A percentile compares a stretch with the other conserved stretches of the same genome.
These are phyloP conservation scores for Anisodus tanguticus DNA, from an alignment of 257 asterid species.

Conservation along the genomic window DNA sequence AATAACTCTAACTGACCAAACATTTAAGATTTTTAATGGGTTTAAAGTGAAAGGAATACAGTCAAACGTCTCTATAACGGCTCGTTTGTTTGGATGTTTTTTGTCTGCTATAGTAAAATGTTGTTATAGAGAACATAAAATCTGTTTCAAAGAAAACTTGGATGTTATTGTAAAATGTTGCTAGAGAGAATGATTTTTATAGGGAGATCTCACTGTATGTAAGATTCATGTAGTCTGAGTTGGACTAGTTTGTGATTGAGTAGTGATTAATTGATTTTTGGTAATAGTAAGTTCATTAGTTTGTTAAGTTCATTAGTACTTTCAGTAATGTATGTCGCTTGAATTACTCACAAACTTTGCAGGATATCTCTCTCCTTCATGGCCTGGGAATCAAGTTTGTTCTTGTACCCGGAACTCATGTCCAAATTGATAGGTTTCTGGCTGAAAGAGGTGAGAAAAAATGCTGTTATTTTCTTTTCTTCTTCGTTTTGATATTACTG, in stretches of 20 bases:
- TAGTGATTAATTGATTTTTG: conserved; percentile 1
- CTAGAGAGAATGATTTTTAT: no score
- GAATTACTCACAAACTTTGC: conserved; percentile 20
- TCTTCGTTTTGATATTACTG: conserved; percentile 14
- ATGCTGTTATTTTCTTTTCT: conserved; percentile 1
- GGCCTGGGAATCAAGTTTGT: conserved; percentile 94
- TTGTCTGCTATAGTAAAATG: no score
- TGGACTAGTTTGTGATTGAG: conserved; percentile 13
- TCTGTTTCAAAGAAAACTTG: no score
- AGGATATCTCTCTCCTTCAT: conserved; percentile 96
- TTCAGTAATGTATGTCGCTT: neutral
- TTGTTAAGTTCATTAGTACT: neutral
- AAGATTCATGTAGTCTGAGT: neutral
- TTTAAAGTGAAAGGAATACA: neutral
- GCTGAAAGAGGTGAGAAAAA: conserved; percentile 66
- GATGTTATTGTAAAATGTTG: no score
- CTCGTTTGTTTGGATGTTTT: no score
- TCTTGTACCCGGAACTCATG: conserved; percentile 95
- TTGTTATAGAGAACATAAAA: no score
- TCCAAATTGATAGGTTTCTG: conserved; percentile 81
- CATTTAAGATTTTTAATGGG: neutral
- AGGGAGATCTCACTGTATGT: no score
- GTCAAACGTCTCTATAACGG: no score
- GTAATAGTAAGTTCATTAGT: neutral
- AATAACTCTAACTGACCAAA: neutral